These are phyloP conservation scores for Dactylellina drechsleri DNA, from an alignment of 2,329 filamentous ascomycete species.

Conservation along the genomic window DNA sequence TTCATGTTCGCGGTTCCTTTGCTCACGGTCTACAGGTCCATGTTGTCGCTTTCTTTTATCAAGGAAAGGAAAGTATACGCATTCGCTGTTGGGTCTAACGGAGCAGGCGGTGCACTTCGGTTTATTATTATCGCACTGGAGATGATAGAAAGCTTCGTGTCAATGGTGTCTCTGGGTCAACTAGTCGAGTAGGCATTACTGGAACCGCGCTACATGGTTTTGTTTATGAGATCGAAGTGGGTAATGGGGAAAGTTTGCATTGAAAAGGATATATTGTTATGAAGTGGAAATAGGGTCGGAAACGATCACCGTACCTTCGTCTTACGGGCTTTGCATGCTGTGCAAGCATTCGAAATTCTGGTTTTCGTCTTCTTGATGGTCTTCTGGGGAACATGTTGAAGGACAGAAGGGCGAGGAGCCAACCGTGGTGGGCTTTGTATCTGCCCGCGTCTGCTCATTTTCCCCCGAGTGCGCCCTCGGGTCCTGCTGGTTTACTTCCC, in stretches of 20 bases:
- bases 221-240: too few relatives aligned
- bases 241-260: too few relatives aligned
- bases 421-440: conserved; percentile 47
- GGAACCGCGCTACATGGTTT: too few relatives aligned
- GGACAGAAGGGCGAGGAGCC: conserved; percentile 47
- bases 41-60: conserved; percentile 51
- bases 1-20: conserved; percentile 28
- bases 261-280: not conserved
- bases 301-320: conserved; percentile 43
- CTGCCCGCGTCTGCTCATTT: conserved; percentile 46
- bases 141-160: conserved; percentile 2
- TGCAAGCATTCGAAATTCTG: conserved; percentile 50
- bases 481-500: conserved; percentile 14
- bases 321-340: conserved; percentile 51
- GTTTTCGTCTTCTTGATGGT: conserved; percentile 54
- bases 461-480: conserved; percentile 31
- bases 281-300: not conserved
- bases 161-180: not conserved
- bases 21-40: conserved; percentile 25
- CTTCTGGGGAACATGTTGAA: conserved; percentile 51
- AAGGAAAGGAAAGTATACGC: conserved; percentile 50
- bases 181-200: too few relatives aligned
- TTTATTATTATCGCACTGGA: conserved; percentile 53
- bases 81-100: conserved; percentile 46
- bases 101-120: conserved; percentile 49